These are phyloP conservation scores for Pichia insulana DNA, from an alignment of 805 yeast species.

Conservation along the genomic window DNA sequence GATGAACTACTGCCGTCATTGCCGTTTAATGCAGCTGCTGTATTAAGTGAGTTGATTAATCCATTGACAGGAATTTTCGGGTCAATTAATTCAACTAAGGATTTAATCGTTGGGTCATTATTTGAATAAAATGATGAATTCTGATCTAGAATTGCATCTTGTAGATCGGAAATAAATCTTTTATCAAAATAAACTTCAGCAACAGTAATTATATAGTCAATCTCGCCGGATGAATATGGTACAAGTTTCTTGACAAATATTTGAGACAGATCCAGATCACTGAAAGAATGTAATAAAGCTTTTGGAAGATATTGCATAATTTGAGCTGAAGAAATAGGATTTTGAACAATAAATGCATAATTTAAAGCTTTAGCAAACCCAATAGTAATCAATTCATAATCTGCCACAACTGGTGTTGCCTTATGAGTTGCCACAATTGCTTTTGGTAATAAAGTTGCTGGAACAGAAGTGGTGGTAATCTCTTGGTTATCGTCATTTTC, in stretches of 20 bases:
- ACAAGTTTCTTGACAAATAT: conserved; percentile 60
- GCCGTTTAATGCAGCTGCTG: conserved; percentile 5
- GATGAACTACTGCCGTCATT: conserved; percentile 6
- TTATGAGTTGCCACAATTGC: conserved; percentile 57
- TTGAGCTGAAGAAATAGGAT: conserved; percentile 73
- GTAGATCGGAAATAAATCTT: conserved; percentile 39
- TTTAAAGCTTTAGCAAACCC: conserved; percentile 76
- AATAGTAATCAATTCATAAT: conserved; percentile 51
- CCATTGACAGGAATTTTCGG: conserved; percentile 52
- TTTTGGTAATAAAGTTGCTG: conserved; percentile 55
- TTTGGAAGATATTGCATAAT: conserved; percentile 78
- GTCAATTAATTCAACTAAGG: conserved; percentile 67
- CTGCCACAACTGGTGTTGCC: conserved; percentile 31
- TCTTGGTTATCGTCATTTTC: background rate
- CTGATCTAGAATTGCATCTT: conserved; percentile 38
- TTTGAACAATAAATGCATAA: conserved; percentile 72
- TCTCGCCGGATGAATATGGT: conserved; percentile 55
- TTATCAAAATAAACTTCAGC: conserved; percentile 82
- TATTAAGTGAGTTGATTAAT: conserved; percentile 20
- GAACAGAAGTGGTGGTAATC: conserved; percentile 22
- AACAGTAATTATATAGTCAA: conserved; percentile 69
- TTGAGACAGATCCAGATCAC: conserved; percentile 20
- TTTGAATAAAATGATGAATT: conserved; percentile 55
- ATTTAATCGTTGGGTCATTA: conserved; percentile 42
- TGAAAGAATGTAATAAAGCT: conserved; percentile 57